These are phyloP conservation scores for Colletotrichum sp. DNA, from an alignment of 2,329 filamentous ascomycete species.

Conservation along the genomic window DNA sequence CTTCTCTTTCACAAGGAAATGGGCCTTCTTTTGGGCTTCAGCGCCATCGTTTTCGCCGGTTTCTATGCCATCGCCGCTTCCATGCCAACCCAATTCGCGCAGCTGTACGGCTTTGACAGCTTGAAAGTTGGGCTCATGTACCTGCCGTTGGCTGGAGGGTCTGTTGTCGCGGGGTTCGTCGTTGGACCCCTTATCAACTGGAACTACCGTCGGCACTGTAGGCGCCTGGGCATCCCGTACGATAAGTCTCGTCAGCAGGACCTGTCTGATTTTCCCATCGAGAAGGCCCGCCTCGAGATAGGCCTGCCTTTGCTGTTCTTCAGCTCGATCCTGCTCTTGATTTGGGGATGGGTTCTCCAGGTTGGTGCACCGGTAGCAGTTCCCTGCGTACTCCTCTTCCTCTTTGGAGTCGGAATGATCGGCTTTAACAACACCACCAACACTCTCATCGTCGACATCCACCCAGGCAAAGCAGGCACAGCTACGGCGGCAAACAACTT, in stretches of 20 bases:
- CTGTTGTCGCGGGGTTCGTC: slow-evolving; percentile 48
- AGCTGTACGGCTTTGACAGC: slow-evolving; percentile 65
- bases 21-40: slow-evolving; percentile 48
- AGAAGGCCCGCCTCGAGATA: slow-evolving; percentile 54
- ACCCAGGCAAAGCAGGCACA: slow-evolving; percentile 55
- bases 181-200: slow-evolving; percentile 66
- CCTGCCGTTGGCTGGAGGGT: slow-evolving; percentile 55
- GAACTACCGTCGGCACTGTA: slow-evolving; percentile 70
- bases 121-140: slow-evolving; percentile 59
- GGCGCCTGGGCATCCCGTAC: slow-evolving; percentile 55
- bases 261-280: slow-evolving; percentile 54
- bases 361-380: slow-evolving; percentile 47
- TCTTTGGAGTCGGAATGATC: slow-evolving; percentile 54
- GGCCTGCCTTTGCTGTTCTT: slow-evolving; percentile 57
- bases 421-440: slow-evolving; percentile 60
- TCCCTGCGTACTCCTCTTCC: slow-evolving; percentile 49
- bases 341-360: slow-evolving; percentile 60
- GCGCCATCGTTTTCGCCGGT: slow-evolving; percentile 51
- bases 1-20: slow-evolving; percentile 48
- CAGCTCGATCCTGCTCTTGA: slow-evolving; percentile 48
- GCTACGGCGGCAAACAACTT: slow-evolving; percentile 64
- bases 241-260: slow-evolving; percentile 58
- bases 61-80: slow-evolving; percentile 54
- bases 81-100: slow-evolving; percentile 46
- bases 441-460: slow-evolving; percentile 61